A percentile compares a stretch with the other conserved stretches of the same genome.
Evolutionary conservation across 306 rosid species (phyloP).

Genomic region (Prunus armeniaca): DNA sequence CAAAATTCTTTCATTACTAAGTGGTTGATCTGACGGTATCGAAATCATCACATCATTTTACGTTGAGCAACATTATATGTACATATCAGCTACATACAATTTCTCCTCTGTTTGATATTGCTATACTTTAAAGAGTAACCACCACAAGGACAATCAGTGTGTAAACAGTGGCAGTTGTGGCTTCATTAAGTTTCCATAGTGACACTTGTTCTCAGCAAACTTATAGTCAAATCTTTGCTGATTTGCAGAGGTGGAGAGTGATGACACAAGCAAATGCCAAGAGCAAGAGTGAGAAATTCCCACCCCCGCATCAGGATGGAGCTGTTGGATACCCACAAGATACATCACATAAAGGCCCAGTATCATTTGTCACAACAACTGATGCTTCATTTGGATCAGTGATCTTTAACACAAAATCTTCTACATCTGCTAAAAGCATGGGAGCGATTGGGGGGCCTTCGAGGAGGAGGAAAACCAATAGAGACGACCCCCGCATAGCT

Average conservation of each 20-base stretch:
- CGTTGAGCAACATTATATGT: background rate
- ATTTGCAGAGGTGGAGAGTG: constrained; percentile 80
- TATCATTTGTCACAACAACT: constrained; percentile 57
- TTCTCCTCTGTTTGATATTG: background rate
- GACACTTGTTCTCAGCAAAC: background rate
- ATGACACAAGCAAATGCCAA: constrained; percentile 65
- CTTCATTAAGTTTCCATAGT: background rate
- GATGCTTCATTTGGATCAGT: constrained; percentile 63
- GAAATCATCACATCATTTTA: background rate
- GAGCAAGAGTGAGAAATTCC: constrained; percentile 97
- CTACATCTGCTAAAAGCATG: constrained; percentile 38
- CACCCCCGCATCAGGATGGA: constrained; percentile 95
- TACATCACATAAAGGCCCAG: constrained; percentile 51
- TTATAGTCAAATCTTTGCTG: constrained; percentile 24
- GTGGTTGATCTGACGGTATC: background rate
- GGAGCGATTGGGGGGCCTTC: constrained; percentile 47
- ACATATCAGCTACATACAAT: background rate
- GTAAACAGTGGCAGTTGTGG: background rate
- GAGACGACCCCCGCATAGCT: constrained; percentile 41
- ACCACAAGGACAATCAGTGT: background rate
- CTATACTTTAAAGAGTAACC: background rate
- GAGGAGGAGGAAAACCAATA: constrained; percentile 43
- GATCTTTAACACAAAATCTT: constrained; percentile 47
- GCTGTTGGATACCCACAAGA: constrained; percentile 72
- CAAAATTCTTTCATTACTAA: background rate